Base-by-base conservation (phyloP, 2,329 filamentous ascomycete genomes). In the Pyrenophora tritici-repentis region DNA sequence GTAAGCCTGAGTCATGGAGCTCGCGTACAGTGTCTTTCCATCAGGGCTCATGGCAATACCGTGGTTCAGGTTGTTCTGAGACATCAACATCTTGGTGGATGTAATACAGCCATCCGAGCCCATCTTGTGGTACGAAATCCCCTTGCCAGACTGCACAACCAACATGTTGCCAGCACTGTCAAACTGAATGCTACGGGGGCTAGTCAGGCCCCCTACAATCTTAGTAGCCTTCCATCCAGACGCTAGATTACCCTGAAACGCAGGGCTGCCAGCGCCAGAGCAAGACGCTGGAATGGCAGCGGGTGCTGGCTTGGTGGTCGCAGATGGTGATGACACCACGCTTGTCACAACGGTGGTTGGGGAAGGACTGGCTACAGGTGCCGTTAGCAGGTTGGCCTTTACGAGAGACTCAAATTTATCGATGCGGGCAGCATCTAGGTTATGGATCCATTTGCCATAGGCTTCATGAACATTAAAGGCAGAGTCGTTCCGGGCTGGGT, bases 1-100 rank as follows among this genome's bases (percentile, higher is more conserved):
- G 65, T 79, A 86, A 24, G 86, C 85, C 7, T 78, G 75, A 31
- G 82, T 78, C 26, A 79, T 71, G 3, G 79, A 81, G 1, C 86
- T 88, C 13, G 77, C 79, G 58, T 80, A 81, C 5, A 82, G 68
- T 4, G 75, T 79, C 38, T 65, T 75, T 9, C 79, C 79, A 65
- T 81, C 75, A 7, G 53, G 42, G 20, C 76, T 79, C 32, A 80
- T 47, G 14, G 74, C 75, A 39, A 82, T 78, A 22, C 80, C 80
- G 59, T 82, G 80, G 51, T 83, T 84, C 9, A 79, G 53, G 22
- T 62, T 69, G 53, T 62, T 71, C 41, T 65, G 59, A 4, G 68
- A 67, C 20, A 70, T 35, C 47, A 70, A 43, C 59, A 59, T 68
- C 62, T 71, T 71, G 7, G 61, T 65, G 8, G 66, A 68, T 2